phyloP scores from a whole-genome alignment of 2,329 filamentous ascomycete species.

The Sporothrix variecibatus region DNA sequence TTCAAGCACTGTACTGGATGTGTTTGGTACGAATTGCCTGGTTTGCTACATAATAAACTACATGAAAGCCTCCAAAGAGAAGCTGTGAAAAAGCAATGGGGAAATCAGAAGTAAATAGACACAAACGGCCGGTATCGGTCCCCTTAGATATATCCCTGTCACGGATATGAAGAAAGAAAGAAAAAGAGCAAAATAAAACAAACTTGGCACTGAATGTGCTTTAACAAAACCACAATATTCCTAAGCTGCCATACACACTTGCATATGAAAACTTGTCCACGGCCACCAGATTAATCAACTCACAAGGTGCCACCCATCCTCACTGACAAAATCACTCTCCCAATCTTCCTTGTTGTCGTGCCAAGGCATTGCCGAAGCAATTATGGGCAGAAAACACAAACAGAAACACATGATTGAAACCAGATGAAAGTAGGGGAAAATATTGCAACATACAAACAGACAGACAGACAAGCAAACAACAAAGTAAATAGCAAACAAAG shows the following conservation, averaged over 20 bases:
- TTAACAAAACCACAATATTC: not conserved
- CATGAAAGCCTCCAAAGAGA: constrained; percentile 2
- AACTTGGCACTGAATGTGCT: not conserved
- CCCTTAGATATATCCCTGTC: not conserved
- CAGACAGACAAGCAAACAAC: not conserved
- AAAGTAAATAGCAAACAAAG: not conserved
- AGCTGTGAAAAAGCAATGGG: not conserved
- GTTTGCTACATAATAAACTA: not conserved
- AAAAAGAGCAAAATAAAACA: not conserved
- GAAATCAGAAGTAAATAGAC: not conserved
- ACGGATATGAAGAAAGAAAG: not conserved
- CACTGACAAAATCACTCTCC: not conserved
- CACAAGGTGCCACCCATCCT: not conserved
- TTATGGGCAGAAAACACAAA: not conserved
- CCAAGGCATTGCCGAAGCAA: not conserved
- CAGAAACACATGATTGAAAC: not conserved
- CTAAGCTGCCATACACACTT: constrained; percentile 3
- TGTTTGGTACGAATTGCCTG: constrained; percentile 3
- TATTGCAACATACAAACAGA: not conserved
- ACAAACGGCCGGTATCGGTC: constrained; percentile 19
- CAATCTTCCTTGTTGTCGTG: not conserved
- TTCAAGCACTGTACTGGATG: not conserved
- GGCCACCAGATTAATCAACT: not conserved
- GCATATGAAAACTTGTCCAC: not conserved
- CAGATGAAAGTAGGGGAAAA: not conserved